Base-by-base conservation (phyloP, 805 yeast genomes). In the Lipomyces mesembrius region DNA sequence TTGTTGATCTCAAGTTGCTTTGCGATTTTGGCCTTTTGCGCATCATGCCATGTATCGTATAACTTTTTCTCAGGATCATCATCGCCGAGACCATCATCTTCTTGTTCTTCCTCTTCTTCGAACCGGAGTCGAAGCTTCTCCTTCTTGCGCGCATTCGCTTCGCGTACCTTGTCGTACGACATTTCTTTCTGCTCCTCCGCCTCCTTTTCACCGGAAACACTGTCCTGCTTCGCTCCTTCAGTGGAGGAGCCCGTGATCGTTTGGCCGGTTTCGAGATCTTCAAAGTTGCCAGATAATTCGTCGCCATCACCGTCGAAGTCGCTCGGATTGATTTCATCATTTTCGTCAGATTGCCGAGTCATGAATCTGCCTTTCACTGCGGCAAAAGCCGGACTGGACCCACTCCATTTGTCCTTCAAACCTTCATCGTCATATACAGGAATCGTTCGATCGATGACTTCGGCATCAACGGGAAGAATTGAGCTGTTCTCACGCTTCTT, bases 21-120 rank as follows among this genome's bases (percentile, higher is more conserved):
- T 65, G 97, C 92, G 87, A 96, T 93, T 75, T 93, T 94, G 68
- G 97, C 96, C 81, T 95, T 95, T 78, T 95, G 98, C 78, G 90
- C 87, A 77, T 94, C 98, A 77, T 94, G 95, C 99, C 99, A 95
- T 0, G 97, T 92, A 74, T 94, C 98, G 64, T 91, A 92, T 75
- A 90, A 96, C 64, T 85, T 88, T 56, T 78, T 79, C 75, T 90
- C 92, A 12, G 91, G 91, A 70, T 91, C 97, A 69, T 88, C 91
- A 32, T 88, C 92, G 20, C 90, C 91, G 72, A 86, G 86, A 32
- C 74, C 75, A 52, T 73, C 75, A 37, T 72, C 75, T 65, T 86
- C 88, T 65, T 87, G 88, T 71, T 85, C 88, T 65, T 82, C 84
- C 73, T 88, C 92, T 61, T 87, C 92, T 75, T 95, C 98, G 75